Conservation (phyloP, 2,329 filamentous ascomycete species). For the Fonsecaea erecta region DNA sequence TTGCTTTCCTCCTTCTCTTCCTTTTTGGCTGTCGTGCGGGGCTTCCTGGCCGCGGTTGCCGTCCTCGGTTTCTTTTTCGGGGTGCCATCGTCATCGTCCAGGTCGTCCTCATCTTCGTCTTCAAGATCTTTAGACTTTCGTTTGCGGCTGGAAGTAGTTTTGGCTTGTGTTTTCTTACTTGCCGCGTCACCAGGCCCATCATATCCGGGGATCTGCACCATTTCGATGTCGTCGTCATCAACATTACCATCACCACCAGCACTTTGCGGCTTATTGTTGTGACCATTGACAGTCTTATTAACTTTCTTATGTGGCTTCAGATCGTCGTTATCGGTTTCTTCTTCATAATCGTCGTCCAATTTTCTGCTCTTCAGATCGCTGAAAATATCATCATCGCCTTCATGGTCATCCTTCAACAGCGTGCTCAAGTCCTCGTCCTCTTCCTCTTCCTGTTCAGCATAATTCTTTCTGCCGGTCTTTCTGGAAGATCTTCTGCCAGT, state of each 20-base stretch:
- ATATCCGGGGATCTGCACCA: slow-evolving; percentile 32
- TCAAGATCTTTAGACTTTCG: slow-evolving; percentile 62
- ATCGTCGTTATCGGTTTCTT: slow-evolving; percentile 60
- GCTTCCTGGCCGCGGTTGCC: slow-evolving; percentile 48
- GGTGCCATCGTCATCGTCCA: slow-evolving; percentile 55
- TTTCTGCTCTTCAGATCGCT: slow-evolving; percentile 70
- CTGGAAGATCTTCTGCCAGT: slow-evolving; percentile 38
- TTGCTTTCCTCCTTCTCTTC: slow-evolving; percentile 69
- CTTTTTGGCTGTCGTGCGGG: slow-evolving; percentile 68
- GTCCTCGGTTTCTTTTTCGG: slow-evolving; percentile 54
- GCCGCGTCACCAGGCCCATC: slow-evolving; percentile 46
- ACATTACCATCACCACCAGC: slow-evolving; percentile 41
- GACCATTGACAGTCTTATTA: slow-evolving; percentile 17
- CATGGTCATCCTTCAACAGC: slow-evolving; percentile 68
- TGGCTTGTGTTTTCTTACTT: slow-evolving; percentile 40
- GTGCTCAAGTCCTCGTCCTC: slow-evolving; percentile 62
- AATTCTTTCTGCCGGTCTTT: slow-evolving; percentile 42
- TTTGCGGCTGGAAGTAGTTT: slow-evolving; percentile 50
- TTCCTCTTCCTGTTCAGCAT: slow-evolving; percentile 44
- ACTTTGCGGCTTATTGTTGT: slow-evolving; percentile 31
- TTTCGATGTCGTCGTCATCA: slow-evolving; percentile 39
- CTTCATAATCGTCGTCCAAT: slow-evolving; percentile 71
- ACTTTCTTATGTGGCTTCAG: slow-evolving; percentile 46
- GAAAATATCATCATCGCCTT: slow-evolving; percentile 83
- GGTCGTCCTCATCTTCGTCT: slow-evolving; percentile 51